Base-by-base conservation (phyloP, 164 flowering plant genomes). In the Vitis riparia region DNA sequence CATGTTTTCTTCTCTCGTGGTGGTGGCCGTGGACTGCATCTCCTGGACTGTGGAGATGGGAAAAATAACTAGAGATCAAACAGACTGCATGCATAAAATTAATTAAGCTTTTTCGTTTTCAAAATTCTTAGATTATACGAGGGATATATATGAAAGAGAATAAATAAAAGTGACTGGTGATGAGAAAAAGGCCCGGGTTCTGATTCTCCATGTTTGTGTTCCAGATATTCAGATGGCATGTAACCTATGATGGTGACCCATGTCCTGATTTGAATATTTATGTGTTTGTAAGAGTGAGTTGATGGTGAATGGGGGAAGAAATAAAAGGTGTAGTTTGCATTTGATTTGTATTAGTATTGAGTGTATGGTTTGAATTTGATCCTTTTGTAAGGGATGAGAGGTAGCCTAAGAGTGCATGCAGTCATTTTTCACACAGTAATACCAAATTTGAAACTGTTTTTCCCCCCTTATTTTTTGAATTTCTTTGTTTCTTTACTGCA, bases 1-100 rank as follows among this genome's bases (percentile, higher is more conserved):
- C 86, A 84, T 74, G 58, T 88, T 8, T 49, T 76, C 8, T 60
- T 84, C 65, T 62, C 81, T 7, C 1, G 59, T 2, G 73, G 73
- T 1, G 70, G 48, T 19, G 71, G 62, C 17, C 55, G 19, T 14
- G 81, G 73, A 12, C 32, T 71, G 17, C 66, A 66, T 16, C 48
- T 69, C 66, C 70, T 77, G 67, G 75, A 78, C n/a, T 50, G 32
- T 10, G 50, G 65, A 13, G 68, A 69, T 70, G 73, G 73, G 17
- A 19, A 65, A 63, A 47, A 29, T 17, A 17, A 17, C 17, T 17
- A 17, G 17, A 17, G 17, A 30, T 16, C 51, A 64, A n/a, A 32
- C 30, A n/a, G 30, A 1, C 1, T 19, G 23, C 23, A 19, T 19
- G 23, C 23, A 19, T 19, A 19, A 19, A 11, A 58, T 57, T 52